phyloP scores from a whole-genome alignment of 768 basidiomycete species.

The Agrocybe pediades region DNA sequence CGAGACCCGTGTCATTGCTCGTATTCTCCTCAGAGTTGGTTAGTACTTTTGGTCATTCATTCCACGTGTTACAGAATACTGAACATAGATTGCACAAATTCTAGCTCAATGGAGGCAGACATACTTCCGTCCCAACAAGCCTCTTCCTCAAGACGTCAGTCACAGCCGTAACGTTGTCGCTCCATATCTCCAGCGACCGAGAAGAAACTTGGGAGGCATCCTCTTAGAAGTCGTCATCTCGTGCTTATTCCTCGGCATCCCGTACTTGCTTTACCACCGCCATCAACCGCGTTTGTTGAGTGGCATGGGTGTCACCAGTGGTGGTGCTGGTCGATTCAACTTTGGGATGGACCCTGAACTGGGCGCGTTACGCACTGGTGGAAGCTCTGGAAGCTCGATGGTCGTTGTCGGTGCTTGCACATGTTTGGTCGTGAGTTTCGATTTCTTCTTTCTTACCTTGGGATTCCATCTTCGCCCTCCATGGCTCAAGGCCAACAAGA shows the following conservation, averaged over 20 bases:
- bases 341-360: constrained; percentile 55
- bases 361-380: constrained; percentile 40
- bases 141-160: constrained; percentile 57
- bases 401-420: constrained; percentile 68
- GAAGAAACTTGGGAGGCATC: constrained; percentile 47
- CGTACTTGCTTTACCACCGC: constrained; percentile 71
- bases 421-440: constrained; percentile 57
- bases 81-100: neutral
- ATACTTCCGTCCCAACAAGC: constrained; percentile 68
- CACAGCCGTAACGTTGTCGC: constrained; percentile 23
- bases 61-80: no score
- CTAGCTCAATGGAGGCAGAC: constrained; percentile 68
- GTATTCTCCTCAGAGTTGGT: constrained; percentile 71
- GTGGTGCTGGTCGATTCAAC: neutral
- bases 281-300: constrained; percentile 25
- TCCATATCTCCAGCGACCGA: constrained; percentile 11
- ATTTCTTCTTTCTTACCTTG: constrained; percentile 2
- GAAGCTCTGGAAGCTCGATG: constrained; percentile 42
- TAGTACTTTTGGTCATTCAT: no score
- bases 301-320: neutral
- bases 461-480: neutral
- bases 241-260: constrained; percentile 74
- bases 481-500: no score
- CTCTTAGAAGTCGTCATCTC: constrained; percentile 61
- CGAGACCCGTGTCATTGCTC: constrained; percentile 63